Conservation (phyloP, 1,284 basidiomycete genomes). For the Ceratobasidium sp. region DNA sequence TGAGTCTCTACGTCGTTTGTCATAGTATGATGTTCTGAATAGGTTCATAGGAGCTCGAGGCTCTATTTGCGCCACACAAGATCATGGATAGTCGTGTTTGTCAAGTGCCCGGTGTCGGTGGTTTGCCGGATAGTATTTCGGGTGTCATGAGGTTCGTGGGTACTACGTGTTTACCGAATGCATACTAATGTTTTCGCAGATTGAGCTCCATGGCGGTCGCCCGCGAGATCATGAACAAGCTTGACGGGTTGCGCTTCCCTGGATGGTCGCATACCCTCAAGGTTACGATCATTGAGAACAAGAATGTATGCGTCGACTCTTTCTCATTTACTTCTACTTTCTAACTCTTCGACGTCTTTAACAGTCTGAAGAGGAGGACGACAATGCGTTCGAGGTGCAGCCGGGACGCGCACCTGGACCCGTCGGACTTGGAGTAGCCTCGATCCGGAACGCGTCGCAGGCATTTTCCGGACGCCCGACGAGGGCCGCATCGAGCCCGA, state of each 20-base stretch:
- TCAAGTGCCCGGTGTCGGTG: constrained; percentile 18
- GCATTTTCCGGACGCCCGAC: constrained; percentile 22
- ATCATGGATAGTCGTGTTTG: constrained; percentile 42
- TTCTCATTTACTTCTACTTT: background rate
- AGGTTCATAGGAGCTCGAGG: constrained; percentile 23
- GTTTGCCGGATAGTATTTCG: constrained; percentile 35
- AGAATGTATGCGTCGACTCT: constrained; percentile 15
- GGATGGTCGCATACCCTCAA: constrained; percentile 38
- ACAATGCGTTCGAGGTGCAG: constrained; percentile 33
- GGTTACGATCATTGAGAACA: constrained; percentile 30
- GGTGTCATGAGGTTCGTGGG: constrained; percentile 37
- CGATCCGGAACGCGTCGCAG: constrained; percentile 32
- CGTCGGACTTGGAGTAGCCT: constrained; percentile 32
- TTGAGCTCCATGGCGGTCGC: constrained; percentile 21
- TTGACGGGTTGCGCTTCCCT: constrained; percentile 27
- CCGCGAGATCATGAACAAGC: constrained; percentile 18
- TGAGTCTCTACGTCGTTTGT: background rate
- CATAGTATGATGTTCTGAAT: background rate
- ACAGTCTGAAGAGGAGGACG: constrained; percentile 17
- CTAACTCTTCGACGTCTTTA: background rate
- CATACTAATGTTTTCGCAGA: constrained; percentile 14
- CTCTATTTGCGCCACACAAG: constrained; percentile 35
- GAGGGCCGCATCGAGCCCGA: background rate
- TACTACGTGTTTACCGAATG: background rate
- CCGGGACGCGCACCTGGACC: constrained; percentile 18